A percentile compares a stretch with the other conserved stretches of the same genome.
Evolutionary conservation across 805 yeast genomes (phyloP).

Genomic region (Cyberlindnera misumaiensis): DNA sequence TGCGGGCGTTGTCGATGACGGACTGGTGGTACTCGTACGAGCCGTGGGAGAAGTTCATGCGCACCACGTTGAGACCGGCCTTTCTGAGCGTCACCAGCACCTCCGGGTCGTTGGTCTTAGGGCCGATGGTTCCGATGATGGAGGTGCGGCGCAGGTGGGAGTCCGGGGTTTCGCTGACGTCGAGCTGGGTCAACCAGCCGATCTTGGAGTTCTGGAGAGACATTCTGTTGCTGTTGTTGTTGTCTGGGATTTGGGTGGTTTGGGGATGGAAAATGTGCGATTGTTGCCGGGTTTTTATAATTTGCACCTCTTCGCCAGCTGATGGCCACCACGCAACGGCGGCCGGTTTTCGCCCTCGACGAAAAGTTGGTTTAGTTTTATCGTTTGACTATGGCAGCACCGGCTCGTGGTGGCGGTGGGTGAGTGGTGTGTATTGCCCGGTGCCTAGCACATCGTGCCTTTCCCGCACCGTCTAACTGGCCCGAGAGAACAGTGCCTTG

Average conservation of each 20-base stretch:
- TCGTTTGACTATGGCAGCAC: no score
- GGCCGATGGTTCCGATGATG: conserved; percentile 98
- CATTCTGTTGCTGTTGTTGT: no score
- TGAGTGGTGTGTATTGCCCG: no score
- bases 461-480: no score
- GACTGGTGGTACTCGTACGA: conserved; percentile 96
- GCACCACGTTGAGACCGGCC: conserved; percentile 95
- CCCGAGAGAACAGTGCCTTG: no score
- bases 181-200: conserved; percentile 24
- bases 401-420: no score
- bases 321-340: conserved; percentile 4
- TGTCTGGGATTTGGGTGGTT: no score
- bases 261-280: no score
- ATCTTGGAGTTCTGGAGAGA: conserved; percentile 13
- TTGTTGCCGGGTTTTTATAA: not conserved
- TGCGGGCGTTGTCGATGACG: conserved; percentile 93
- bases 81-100: conserved; percentile 80
- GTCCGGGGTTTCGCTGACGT: conserved; percentile 23
- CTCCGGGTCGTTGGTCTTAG: conserved; percentile 90
- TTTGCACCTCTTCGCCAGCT: not conserved
- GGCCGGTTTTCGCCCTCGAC: no score
- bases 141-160: conserved; percentile 67
- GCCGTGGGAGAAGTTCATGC: conserved; percentile 99
- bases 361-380: no score
- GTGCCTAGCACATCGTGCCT: no score